Evolutionary conservation across 2,329 filamentous ascomycete species (phyloP), one percentile per base, ranked within the genome.

Genomic region (Fusarium albidum): DNA sequence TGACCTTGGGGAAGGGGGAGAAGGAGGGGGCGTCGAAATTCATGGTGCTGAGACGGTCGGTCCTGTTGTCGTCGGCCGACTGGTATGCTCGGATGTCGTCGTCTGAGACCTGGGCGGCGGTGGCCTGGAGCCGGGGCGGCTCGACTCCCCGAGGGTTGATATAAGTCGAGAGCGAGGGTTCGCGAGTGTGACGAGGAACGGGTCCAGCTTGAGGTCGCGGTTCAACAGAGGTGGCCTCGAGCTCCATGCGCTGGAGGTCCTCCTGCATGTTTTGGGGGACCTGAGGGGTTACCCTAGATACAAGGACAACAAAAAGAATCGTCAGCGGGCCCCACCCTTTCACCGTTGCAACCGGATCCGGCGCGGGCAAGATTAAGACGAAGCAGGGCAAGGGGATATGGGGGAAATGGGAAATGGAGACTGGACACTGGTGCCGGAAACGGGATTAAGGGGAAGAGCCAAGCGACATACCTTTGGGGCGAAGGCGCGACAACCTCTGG

Each of bases 211-310:
- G 60, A 57, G 64, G 64, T 71, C 71, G 69, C 67, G 67, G 67
- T 50, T 70, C 69, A 56, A 66, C 75, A 69, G 75, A 75, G 75
- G 79, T 82, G 56, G 89, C 89, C 79, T 92, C 88, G 55, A 92
- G 82, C 80, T 97, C 93, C 78, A 99, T 86, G 73, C 93, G 88
- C 69, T 94, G 90, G 63, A 99, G 84, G 75, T 91, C 94, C 69
- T 96, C 89, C 78, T 96, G 92, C 85, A 99, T 97, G 76, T 96
- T 94, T 76, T 94, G 90, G 65, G 94, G 92, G 63, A 97, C 92
- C 81, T 97, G 92, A 72, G 92, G 91, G 87, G 94, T 96, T 69
- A 96, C 86, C 79, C 92, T 96, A 74, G 64, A 71, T 60, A 70
- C 66, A 67, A 61, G 46, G 53, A 65, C 59, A 64, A 66, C 61